These are phyloP conservation scores for Cutaneotrichosporon daszewskae DNA, from an alignment of 1,284 basidiomycete species.

Conservation along the genomic window DNA sequence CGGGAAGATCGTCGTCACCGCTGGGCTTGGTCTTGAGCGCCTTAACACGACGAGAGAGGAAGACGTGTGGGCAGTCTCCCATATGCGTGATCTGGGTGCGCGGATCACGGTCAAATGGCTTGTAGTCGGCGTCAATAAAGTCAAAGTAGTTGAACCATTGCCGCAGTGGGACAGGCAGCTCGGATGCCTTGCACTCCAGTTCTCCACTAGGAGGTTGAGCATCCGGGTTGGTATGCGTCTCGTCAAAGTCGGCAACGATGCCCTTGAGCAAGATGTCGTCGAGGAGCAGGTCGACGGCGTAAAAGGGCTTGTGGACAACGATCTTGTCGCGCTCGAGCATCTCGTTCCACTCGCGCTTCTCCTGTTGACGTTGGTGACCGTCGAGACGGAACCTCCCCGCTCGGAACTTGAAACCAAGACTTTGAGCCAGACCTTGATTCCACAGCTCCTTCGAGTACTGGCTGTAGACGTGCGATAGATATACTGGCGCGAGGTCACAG, in stretches of 20 bases:
- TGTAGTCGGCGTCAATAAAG: conserved; percentile 74
- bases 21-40: conserved; percentile 42
- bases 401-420: conserved; percentile 73
- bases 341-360: conserved; percentile 50
- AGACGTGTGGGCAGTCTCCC: conserved; percentile 73
- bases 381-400: conserved; percentile 80
- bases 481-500: conserved; percentile 69
- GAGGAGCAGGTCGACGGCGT: conserved; percentile 81
- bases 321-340: conserved; percentile 26
- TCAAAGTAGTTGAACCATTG: conserved; percentile 77
- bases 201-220: no score
- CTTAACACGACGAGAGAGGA: conserved; percentile 63
- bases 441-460: conserved; percentile 72
- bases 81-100: conserved; percentile 65
- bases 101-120: conserved; percentile 55
- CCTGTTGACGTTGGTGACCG: conserved; percentile 87
- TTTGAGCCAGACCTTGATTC: conserved; percentile 64
- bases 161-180: conserved; percentile 39
- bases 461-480: conserved; percentile 80
- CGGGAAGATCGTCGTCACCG: conserved; percentile 12
- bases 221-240: conserved; percentile 47
- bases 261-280: conserved; percentile 73
- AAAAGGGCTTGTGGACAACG: conserved; percentile 71
- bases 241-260: conserved; percentile 69
- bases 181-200: conserved; percentile 30